Conservation (phyloP, 495 filamentous ascomycete genomes). For the Aspergillus affinis region DNA sequence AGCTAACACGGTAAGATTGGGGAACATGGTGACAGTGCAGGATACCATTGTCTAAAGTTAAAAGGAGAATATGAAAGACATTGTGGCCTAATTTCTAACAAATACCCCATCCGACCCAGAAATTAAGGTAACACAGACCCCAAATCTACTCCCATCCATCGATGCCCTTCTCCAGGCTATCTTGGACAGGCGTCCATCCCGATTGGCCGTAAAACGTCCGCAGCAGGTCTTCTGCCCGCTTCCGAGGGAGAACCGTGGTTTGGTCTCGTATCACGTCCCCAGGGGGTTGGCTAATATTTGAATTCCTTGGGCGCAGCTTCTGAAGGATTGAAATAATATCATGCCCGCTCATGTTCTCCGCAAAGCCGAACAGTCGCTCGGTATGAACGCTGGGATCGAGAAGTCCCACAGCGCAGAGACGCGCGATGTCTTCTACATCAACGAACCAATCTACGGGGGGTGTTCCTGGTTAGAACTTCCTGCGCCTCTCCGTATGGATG, state of each 20-base stretch:
- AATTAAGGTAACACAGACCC: no score
- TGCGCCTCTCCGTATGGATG: background rate
- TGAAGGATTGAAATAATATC: slow-evolving; percentile 19
- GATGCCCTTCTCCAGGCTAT: slow-evolving; percentile 2
- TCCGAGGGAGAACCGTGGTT: background rate
- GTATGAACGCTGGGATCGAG: slow-evolving; percentile 38
- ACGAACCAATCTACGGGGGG: slow-evolving; percentile 42
- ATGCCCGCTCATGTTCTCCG: slow-evolving; percentile 15
- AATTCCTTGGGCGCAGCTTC: slow-evolving; percentile 21
- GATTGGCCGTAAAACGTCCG: background rate
- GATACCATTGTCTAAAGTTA: no score
- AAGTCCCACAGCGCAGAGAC: slow-evolving; percentile 47
- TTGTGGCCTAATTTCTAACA: no score
- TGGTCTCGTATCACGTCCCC: background rate
- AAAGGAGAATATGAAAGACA: no score
- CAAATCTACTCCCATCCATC: background rate
- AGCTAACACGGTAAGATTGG: no score
- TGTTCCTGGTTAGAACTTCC: background rate
- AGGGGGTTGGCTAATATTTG: slow-evolving; percentile 2
- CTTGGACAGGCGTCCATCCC: background rate
- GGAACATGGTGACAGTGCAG: no score
- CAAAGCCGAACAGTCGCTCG: slow-evolving; percentile 43
- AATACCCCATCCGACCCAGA: no score
- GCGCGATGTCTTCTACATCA: slow-evolving; percentile 50
- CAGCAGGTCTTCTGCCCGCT: slow-evolving; percentile 1